Evolutionary conservation across 78 protist genomes (phyloP).

Genomic region (Neovahlkampfia damariscottae): DNA sequence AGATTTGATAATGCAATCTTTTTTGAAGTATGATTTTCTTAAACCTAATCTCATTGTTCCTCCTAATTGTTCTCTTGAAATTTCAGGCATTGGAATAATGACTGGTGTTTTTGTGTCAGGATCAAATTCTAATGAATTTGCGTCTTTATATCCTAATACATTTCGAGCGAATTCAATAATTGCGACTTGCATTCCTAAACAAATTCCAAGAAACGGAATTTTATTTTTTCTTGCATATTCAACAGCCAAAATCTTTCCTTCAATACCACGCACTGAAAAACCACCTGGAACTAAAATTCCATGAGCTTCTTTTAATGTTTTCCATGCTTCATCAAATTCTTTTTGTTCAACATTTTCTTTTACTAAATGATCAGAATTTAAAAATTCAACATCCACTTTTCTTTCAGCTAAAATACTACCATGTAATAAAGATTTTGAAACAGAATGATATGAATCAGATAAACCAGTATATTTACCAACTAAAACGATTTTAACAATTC

Average conservation of each 20-base stretch:
- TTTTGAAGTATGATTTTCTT: slow-evolving; percentile 23
- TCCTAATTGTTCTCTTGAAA: slow-evolving; percentile 72
- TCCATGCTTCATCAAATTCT: slow-evolving; percentile 37
- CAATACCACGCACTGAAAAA: slow-evolving; percentile 89
- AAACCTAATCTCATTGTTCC: slow-evolving; percentile 95
- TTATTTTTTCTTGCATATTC: slow-evolving; percentile 61
- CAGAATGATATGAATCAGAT: slow-evolving; percentile 75
- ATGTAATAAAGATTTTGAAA: slow-evolving; percentile 73
- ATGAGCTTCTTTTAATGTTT: slow-evolving; percentile 11
- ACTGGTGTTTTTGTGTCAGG: slow-evolving; percentile 20
- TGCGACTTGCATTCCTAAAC: slow-evolving; percentile 92
- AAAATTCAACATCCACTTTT: slow-evolving; percentile 21
- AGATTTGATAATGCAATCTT: slow-evolving; percentile 20
- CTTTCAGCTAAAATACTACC: slow-evolving; percentile 44
- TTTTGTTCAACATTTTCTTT: background rate
- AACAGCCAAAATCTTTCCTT: slow-evolving; percentile 79
- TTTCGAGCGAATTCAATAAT: slow-evolving; percentile 73
- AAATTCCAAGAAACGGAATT: slow-evolving; percentile 88
- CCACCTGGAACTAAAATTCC: slow-evolving; percentile 98
- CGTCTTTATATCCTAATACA: slow-evolving; percentile 45
- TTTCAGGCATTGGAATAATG: slow-evolving; percentile 87
- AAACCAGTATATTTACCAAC: slow-evolving; percentile 87
- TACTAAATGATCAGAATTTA: slow-evolving; percentile 9
- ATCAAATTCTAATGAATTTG: slow-evolving; percentile 56
- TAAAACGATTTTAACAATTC: slow-evolving; percentile 38